Evolutionary conservation across 2,329 filamentous ascomycete species (phyloP).

Genomic region (Claviceps purpurea): DNA sequence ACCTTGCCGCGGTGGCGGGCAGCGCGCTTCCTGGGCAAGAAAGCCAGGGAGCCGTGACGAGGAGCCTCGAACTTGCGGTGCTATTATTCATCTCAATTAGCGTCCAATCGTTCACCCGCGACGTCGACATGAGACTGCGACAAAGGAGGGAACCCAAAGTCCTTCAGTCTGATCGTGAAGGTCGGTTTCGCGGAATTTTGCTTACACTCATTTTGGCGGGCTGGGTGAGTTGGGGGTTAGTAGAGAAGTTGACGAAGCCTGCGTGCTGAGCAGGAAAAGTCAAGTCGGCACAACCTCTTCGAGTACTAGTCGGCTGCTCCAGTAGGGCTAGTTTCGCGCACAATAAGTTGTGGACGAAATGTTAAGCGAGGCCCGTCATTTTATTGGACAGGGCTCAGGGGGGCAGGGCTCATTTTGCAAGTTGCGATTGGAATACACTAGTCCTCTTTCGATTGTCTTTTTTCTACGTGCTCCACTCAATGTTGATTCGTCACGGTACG

Average conservation of each 20-base stretch:
- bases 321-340: slow-evolving; percentile 5
- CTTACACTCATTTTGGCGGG: slow-evolving; percentile 16
- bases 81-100: slow-evolving; percentile 14
- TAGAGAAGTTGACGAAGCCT: slow-evolving; percentile 20
- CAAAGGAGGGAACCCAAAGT: neutral
- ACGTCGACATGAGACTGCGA: neutral
- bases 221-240: neutral
- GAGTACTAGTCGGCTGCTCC: neutral
- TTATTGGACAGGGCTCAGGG: neutral
- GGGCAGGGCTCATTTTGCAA: neutral
- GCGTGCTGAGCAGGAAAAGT: slow-evolving; percentile 13
- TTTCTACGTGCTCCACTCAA: neutral
- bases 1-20: slow-evolving; percentile 93
- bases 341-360: slow-evolving; percentile 24
- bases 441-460: slow-evolving; percentile 2
- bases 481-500: slow-evolving; percentile 6
- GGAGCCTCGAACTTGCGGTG: slow-evolving; percentile 65
- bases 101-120: neutral
- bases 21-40: slow-evolving; percentile 81
- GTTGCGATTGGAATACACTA: slow-evolving; percentile 11
- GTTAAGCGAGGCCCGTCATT: slow-evolving; percentile 22
- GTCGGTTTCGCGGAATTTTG: slow-evolving; percentile 4
- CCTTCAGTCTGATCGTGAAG: too few species aligned
- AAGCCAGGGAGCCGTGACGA: slow-evolving; percentile 87
- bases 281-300: slow-evolving; percentile 7